phyloP scores from a whole-genome alignment of 2,329 filamentous ascomycete species.

The Pseudocercospora musae region DNA sequence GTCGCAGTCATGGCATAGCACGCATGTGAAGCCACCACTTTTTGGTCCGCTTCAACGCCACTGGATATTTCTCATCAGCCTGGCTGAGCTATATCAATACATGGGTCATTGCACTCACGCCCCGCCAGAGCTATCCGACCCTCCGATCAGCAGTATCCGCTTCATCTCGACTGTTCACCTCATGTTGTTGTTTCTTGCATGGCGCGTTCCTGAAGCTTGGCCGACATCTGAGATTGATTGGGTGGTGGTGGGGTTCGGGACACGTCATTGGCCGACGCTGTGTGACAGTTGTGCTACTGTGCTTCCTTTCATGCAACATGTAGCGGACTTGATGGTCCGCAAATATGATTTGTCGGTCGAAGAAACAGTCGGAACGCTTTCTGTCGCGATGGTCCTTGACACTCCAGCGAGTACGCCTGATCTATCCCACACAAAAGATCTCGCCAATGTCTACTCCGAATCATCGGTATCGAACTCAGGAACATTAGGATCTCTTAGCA shows the following conservation, averaged over 20 bases:
- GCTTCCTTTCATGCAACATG: not conserved
- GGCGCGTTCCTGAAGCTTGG: conserved; percentile 2
- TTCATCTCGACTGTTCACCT: conserved; percentile 30
- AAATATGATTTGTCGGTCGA: not conserved
- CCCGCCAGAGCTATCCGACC: conserved; percentile 87
- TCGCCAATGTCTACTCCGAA: conserved; percentile 38
- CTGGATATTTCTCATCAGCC: conserved; percentile 47
- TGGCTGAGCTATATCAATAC: not conserved
- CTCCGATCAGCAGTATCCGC: conserved; percentile 76
- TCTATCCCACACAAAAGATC: not conserved
- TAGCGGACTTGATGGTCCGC: not conserved
- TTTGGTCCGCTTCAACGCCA: conserved; percentile 92
- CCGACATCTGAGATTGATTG: conserved; percentile 7
- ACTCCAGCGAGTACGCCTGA: not conserved
- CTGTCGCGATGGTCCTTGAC: not conserved
- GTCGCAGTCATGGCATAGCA: conserved; percentile 97
- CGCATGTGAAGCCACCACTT: conserved; percentile 78
- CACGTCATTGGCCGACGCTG: not conserved
- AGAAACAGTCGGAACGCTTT: not conserved
- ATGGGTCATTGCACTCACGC: conserved; percentile 58
- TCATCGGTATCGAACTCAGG: conserved; percentile 44
- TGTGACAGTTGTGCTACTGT: not conserved
- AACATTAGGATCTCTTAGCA: conserved; percentile 42
- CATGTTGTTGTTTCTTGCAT: not conserved
- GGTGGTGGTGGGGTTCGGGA: not conserved